Conservation (phyloP, 225 moss, liverwort and hornwort genomes). For the Polytrichum formosum region DNA sequence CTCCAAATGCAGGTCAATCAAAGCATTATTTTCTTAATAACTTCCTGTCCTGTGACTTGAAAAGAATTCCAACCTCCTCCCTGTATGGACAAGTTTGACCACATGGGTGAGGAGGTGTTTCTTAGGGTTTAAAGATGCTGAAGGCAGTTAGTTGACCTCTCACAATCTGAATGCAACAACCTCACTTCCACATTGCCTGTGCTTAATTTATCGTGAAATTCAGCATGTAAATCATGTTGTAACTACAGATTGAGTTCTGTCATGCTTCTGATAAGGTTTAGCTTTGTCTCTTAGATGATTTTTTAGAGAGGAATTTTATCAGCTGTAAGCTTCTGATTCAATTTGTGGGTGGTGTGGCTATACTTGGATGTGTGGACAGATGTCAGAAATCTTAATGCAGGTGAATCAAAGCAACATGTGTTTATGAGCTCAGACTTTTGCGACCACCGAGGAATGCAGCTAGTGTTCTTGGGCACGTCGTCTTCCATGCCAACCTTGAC, state of each 20-base stretch:
- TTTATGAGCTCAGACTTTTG: slow-evolving; percentile 64
- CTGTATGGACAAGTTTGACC: no score
- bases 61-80: no score
- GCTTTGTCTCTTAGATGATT: background rate
- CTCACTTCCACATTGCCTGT: no score
- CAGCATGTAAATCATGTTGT: background rate
- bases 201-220: background rate
- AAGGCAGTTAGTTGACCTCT: background rate
- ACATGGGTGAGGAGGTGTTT: no score
- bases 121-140: background rate
- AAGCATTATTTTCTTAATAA: no score
- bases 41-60: no score
- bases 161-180: background rate
- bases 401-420: slow-evolving; percentile 30
- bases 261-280: background rate
- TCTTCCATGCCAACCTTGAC: slow-evolving; percentile 87
- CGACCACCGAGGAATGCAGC: slow-evolving; percentile 90
- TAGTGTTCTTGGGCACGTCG: slow-evolving; percentile 93
- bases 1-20: no score
- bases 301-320: background rate
- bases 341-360: background rate
- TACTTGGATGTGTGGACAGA: background rate
- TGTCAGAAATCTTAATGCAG: slow-evolving; percentile 22
- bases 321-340: no score
- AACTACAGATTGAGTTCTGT: background rate